A percentile compares a stretch with the other conserved stretches of the same genome.
Evolutionary conservation across 2,329 filamentous ascomycete genomes (phyloP).

Genomic region (Ploettnerulaceae sp.): DNA sequence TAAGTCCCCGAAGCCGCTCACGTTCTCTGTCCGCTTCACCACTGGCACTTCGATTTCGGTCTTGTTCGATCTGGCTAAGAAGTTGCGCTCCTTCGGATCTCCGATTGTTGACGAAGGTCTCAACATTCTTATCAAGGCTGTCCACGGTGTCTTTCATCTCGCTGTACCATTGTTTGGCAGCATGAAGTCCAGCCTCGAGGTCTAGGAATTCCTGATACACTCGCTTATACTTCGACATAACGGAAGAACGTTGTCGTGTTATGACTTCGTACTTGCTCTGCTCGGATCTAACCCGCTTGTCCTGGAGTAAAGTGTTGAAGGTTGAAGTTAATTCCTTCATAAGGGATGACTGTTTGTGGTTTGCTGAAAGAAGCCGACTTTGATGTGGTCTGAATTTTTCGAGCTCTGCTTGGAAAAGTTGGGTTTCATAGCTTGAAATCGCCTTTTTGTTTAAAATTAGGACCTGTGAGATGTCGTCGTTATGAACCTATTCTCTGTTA

Average conservation of each 20-base stretch:
- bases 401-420: constrained; percentile 92
- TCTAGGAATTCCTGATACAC: constrained; percentile 92
- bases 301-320: constrained; percentile 84
- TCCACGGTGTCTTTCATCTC: constrained; percentile 96
- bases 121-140: constrained; percentile 90
- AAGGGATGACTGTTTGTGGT: constrained; percentile 87
- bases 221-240: constrained; percentile 83
- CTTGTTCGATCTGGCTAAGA: constrained; percentile 65
- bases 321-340: constrained; percentile 91
- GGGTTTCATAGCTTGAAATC: constrained; percentile 83
- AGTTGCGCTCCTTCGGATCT: constrained; percentile 87
- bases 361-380: constrained; percentile 83
- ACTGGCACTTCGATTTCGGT: constrained; percentile 29
- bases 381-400: constrained; percentile 96
- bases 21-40: constrained; percentile 68
- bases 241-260: constrained; percentile 73
- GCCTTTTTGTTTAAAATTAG: constrained; percentile 97
- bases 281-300: constrained; percentile 88
- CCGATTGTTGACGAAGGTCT: constrained; percentile 93
- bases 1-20: constrained; percentile 78
- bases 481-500: constrained; percentile 63
- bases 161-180: constrained; percentile 87
- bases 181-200: constrained; percentile 75
- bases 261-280: constrained; percentile 93
- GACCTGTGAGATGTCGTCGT: constrained; percentile 95